Evolutionary conservation across 83 land plant genomes (phyloP), one percentile per base, ranked within the genome.

Genomic region (Diphasiastrum complanatum): DNA sequence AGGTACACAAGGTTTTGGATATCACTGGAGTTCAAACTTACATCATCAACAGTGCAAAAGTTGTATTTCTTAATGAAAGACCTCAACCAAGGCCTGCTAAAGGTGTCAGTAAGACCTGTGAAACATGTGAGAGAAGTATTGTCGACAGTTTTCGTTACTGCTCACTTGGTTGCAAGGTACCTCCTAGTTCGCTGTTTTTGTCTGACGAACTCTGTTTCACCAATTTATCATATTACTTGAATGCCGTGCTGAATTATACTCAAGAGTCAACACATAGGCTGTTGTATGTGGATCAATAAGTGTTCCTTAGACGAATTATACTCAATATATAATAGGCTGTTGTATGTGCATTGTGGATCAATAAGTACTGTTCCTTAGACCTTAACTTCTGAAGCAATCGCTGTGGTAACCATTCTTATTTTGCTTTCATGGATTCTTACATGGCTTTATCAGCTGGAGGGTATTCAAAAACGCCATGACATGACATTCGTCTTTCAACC

Each of bases 161-260:
- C 65, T 85, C 90, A 47, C 81, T 85, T 26, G 90, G 83, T 33
- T 85, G 90, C 78, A 85, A 85, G 86, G 90, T 82, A 73, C 2
- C 41, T 8, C 12, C 8, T 8, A 40, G 16, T 16, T 16, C 8
- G 12, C 8, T 8, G 16, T 8, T 8, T 16, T 16, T 8, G 12
- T 8, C 12, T 16, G 16, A 40, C 16, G 8, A 16, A 8, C 64
- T 53, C 24, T 19, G 29, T 10, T 29, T 19, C 20, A 18, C 27
- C 19, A 16, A 34, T 30, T 22, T 18, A 5, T 11, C 33, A 10
- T 20, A 48, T 31, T 10, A 60, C 25, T 41, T 18, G 45, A 32
- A n/a, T n/a, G n/a, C n/a, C n/a, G n/a, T n/a, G n/a, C n/a, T n/a
- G n/a, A n/a, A n/a, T n/a, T n/a, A n/a, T n/a, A n/a, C n/a, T n/a